Evolutionary conservation across 1,139 yeast species (phyloP), one percentile per base, ranked within the genome.

Genomic region (Arxiozyma heterogenica): DNA sequence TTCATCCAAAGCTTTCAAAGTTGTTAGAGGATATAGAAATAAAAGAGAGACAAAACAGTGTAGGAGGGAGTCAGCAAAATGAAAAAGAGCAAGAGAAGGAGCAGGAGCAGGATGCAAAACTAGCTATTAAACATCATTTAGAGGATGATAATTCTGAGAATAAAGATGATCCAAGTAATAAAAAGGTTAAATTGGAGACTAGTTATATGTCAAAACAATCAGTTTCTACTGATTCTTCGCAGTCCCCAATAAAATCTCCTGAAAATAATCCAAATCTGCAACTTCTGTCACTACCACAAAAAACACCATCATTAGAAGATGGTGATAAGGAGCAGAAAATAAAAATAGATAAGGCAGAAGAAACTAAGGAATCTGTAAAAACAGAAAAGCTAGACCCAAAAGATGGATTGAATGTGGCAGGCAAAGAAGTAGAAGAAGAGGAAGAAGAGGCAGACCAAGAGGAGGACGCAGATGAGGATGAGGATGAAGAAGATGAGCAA

Each of bases 401-500:
- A 39, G 23, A 41, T 47, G 30, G 27, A 23, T 18, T 23, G 38
- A 43, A 47, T 9, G 39, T 15, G 15, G 22, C 9, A 25, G 39
- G 6, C 3, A 30, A 44, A 30, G 27, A 27, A 15, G 47, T 25
- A 5, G 22, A 25, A 22, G 46, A 22, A 11, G 51, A 47, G 11
- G 41, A 48, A 21, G 25, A 47, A n/a, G 52, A 41, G 25, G 52
- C 47, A 8, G 52, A 21, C 9, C 48, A 30, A 4, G 47, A 27
- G 17, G 51, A 25, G 20, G 51, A 46, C 17, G 46, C 15, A 23
- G 46, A 44, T 6, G 47, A 44, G 25, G 56, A 50, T 43, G 56
- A 57, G 51, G 56, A 47, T 25, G 56, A 52, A 49, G 43, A 49
- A 41, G 57, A 47, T 20, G 54, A 41, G 1, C 53, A 51, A 6